These are phyloP conservation scores for Paecilomyces niveus DNA, from an alignment of 2,329 filamentous ascomycete genomes.

Conservation along the genomic window DNA sequence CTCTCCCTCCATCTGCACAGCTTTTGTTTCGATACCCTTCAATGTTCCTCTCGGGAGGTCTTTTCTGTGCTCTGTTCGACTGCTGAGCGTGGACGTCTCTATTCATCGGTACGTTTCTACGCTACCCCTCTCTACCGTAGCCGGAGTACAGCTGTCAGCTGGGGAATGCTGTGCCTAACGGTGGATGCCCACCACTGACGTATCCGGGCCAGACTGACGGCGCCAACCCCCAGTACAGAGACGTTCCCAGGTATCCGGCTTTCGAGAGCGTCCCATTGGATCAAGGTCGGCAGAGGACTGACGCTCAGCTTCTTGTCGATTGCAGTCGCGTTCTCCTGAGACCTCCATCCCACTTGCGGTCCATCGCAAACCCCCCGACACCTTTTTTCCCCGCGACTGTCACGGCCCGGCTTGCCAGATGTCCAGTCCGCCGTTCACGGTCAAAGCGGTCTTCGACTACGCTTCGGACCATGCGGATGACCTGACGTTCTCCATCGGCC, in stretches of 20 bases:
- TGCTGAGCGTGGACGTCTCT: too few relatives aligned
- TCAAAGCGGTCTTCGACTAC: slow-evolving; percentile 95
- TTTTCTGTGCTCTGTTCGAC: too few relatives aligned
- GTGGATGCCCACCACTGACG: background rate
- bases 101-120: background rate
- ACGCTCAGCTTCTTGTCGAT: background rate
- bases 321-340: background rate
- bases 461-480: slow-evolving; percentile 89
- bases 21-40: background rate
- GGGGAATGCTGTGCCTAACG: background rate
- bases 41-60: background rate
- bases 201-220: background rate
- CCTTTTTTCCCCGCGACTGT: background rate
- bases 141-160: background rate
- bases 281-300: background rate
- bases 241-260: background rate
- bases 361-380: background rate
- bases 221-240: background rate
- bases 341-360: background rate
- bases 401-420: slow-evolving; percentile 44
- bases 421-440: slow-evolving; percentile 71
- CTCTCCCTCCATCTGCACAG: background rate
- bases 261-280: background rate
- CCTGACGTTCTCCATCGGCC: slow-evolving; percentile 74
- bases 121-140: background rate